Evolutionary conservation across 2,329 filamentous ascomycete genomes (phyloP).

Genomic region (Cladosporium oxysporum): DNA sequence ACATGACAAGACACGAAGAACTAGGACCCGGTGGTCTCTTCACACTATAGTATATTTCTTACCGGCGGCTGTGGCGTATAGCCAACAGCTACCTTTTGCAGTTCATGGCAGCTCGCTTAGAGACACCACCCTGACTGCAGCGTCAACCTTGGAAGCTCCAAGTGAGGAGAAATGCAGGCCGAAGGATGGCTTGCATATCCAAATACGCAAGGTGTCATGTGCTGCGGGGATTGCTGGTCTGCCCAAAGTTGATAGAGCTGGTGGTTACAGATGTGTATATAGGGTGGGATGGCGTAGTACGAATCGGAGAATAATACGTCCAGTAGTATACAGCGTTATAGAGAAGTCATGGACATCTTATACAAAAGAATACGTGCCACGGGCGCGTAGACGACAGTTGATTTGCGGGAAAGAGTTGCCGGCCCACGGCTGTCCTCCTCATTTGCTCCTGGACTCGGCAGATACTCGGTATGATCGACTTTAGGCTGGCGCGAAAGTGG

Average conservation of each 20-base stretch:
- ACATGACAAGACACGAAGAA: too few species aligned
- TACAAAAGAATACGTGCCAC: background rate
- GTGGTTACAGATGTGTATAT: background rate
- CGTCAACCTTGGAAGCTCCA: background rate
- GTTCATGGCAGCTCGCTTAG: background rate
- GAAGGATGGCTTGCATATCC: constrained; percentile 7
- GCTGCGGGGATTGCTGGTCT: background rate
- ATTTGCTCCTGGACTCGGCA: constrained; percentile 1
- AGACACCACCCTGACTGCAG: background rate
- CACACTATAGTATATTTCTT: too few species aligned
- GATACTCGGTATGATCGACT: background rate
- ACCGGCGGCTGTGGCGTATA: background rate
- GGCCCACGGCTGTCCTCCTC: background rate
- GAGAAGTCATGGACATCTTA: background rate
- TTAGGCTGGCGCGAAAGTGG: constrained; percentile 1
- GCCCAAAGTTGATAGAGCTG: background rate
- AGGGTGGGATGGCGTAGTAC: background rate
- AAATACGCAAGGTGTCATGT: constrained; percentile 1
- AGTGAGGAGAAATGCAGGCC: constrained; percentile 9
- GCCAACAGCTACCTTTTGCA: too few species aligned
- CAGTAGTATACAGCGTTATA: background rate
- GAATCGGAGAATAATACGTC: background rate
- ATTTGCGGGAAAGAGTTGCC: background rate
- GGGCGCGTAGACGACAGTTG: constrained; percentile 6
- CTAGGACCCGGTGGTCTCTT: too few species aligned